These are phyloP conservation scores for Apostasia ramifera DNA, from an alignment of 106 monocot species.

Conservation along the genomic window DNA sequence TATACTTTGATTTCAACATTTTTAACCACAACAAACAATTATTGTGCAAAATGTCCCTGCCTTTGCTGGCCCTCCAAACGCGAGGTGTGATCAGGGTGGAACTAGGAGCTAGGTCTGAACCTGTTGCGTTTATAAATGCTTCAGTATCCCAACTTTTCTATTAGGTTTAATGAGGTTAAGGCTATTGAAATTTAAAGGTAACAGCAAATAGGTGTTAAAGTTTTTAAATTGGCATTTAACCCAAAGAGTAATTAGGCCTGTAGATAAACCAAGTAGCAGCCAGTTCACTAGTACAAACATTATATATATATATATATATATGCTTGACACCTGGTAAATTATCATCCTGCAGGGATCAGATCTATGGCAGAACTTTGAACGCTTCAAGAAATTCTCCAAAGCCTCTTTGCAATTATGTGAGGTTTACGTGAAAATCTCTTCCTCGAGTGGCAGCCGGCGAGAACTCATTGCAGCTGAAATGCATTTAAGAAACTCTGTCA, in stretches of 20 bases:
- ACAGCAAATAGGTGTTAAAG: not conserved
- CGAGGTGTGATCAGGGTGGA: too few species aligned
- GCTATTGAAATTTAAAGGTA: not conserved
- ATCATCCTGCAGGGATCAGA: conserved; percentile 55
- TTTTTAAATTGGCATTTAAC: too few species aligned
- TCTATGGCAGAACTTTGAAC: conserved; percentile 52
- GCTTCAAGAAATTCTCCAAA: conserved; percentile 69
- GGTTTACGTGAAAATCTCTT: conserved; percentile 79
- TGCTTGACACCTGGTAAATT: not conserved
- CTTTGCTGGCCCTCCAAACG: too few species aligned
- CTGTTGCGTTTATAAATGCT: too few species aligned
- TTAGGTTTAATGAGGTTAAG: too few species aligned
- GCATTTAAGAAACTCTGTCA: conserved; percentile 76
- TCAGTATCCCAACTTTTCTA: too few species aligned
- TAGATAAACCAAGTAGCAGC: too few species aligned
- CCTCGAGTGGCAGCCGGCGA: conserved; percentile 36
- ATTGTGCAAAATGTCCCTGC: too few species aligned
- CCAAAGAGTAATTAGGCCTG: not conserved
- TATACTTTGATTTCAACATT: too few species aligned
- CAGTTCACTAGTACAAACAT: not conserved
- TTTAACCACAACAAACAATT: too few species aligned
- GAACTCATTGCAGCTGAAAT: conserved; percentile 72
- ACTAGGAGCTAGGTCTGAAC: too few species aligned
- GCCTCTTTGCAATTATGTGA: conserved; percentile 69
- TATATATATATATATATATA: not conserved